Conservation (phyloP, 148 eudicot genomes). For the Chenopodium quinoa region DNA sequence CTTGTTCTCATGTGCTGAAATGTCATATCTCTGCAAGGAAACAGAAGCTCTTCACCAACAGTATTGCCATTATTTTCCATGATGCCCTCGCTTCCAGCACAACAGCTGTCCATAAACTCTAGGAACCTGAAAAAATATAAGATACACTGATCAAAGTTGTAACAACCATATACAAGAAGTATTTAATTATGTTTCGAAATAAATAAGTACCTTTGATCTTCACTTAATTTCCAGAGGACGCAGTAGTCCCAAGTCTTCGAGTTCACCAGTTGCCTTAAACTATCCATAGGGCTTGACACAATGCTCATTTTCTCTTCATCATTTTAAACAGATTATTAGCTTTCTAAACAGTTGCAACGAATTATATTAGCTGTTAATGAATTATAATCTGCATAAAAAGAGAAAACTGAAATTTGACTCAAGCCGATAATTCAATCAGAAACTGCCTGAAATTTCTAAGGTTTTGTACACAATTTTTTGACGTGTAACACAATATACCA, state of each 20-base stretch:
- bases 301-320: conserved; percentile 40
- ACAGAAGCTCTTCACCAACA: conserved; percentile 37
- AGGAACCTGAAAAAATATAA: conserved; percentile 40
- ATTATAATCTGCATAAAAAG: too few relatives aligned
- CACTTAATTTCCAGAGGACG: conserved; percentile 76
- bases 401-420: too few relatives aligned
- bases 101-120: conserved; percentile 76
- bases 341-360: not conserved
- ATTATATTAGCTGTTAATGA: too few relatives aligned
- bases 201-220: conserved; percentile 69
- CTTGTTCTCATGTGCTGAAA: conserved; percentile 58
- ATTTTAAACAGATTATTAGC: not conserved
- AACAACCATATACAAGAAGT: not conserved
- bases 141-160: not conserved
- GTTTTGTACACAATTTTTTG: not conserved
- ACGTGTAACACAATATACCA: not conserved
- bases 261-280: conserved; percentile 62
- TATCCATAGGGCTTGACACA: conserved; percentile 49
- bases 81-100: conserved; percentile 51
- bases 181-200: not conserved
- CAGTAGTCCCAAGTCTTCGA: conserved; percentile 77
- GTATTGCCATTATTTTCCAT: conserved; percentile 29
- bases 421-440: too few relatives aligned
- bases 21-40: conserved; percentile 62
- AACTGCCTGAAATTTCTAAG: not conserved